Base-by-base conservation (phyloP, 164 flowering plant genomes). In the Dillenia suffruticosa region DNA sequence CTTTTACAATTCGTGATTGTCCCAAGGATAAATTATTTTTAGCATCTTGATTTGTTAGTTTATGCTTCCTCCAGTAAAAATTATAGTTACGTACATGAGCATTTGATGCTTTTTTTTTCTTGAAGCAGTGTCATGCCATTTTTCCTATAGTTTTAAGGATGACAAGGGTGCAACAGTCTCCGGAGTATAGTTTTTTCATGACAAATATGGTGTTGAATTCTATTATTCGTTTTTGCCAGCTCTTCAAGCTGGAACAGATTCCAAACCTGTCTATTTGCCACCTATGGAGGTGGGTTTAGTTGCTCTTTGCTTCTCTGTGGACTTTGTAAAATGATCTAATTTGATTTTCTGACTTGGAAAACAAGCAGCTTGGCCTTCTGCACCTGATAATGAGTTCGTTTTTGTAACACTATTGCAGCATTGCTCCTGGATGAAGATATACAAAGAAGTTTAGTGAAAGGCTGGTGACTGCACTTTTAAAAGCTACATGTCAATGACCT, bases 401-500 rank as follows among this genome's bases (percentile, higher is more conserved):
- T 32, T 54, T 24, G 10, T 46, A 73, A 4, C 63, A 89, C 95
- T 62, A 84, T 3, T 87, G 94, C 67, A 68, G 13, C 40, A 85
- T 93, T 65, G 82, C 67, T 2, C 66, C 67, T 17, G 96, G 96
- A 8, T 94, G 87, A 50, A 68, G 84, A 13, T 92, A 77, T 45
- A 10, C 82, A 0, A 84, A 75, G 62, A 84, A 81, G 45, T 56
- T 92, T 51, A 89, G 80, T 74, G 95, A 89, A 57, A 74, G 51
- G 44, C 98, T 88, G 59, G 86, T 92, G 0, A 75, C 84, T 64
- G 74, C 66, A 3, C 54, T 89, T 1, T 61, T 92, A 16, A 82
- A 60, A 60, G 95, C 82, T 11, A 74, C 96, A 0, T 89, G 96
- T 68, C 82, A 84, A 61, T 81, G 95, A 0, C 97, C 96, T 0